These are phyloP conservation scores for Plasmodium vivax DNA, from an alignment of 169 alveolate species.

Conservation along the genomic window DNA sequence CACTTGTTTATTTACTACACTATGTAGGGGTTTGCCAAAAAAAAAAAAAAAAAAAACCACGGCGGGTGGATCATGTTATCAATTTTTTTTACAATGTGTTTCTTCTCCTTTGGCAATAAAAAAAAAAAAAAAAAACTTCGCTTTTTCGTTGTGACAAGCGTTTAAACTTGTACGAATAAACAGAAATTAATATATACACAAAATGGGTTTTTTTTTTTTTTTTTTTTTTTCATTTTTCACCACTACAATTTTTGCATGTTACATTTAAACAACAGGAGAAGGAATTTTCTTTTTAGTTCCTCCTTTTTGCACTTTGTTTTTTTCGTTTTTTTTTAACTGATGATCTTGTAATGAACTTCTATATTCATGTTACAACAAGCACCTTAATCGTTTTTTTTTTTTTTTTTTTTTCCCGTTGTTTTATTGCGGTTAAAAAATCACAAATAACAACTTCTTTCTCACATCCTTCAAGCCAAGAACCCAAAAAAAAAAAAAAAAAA, in stretches of 20 bases:
- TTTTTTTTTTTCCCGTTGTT: slow-evolving; percentile 16
- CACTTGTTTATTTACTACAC: background rate
- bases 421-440: background rate
- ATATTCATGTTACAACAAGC: slow-evolving; percentile 20
- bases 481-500: background rate
- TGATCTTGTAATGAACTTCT: slow-evolving; percentile 33
- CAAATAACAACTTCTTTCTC: background rate
- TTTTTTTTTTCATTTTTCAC: background rate
- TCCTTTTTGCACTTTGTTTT: slow-evolving; percentile 21
- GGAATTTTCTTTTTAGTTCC: slow-evolving; percentile 28
- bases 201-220: background rate
- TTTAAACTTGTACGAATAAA: background rate
- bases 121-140: background rate
- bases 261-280: background rate
- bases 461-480: background rate
- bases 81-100: no score
- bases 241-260: background rate
- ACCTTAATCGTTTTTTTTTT: slow-evolving; percentile 2
- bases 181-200: background rate
- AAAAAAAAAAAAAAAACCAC: background rate
- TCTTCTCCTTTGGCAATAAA: background rate
- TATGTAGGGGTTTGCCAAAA: background rate
- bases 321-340: background rate
- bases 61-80: no score
- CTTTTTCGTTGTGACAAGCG: background rate